Conservation (phyloP, 75 land plant species). For the Ceratopteris richardii region DNA sequence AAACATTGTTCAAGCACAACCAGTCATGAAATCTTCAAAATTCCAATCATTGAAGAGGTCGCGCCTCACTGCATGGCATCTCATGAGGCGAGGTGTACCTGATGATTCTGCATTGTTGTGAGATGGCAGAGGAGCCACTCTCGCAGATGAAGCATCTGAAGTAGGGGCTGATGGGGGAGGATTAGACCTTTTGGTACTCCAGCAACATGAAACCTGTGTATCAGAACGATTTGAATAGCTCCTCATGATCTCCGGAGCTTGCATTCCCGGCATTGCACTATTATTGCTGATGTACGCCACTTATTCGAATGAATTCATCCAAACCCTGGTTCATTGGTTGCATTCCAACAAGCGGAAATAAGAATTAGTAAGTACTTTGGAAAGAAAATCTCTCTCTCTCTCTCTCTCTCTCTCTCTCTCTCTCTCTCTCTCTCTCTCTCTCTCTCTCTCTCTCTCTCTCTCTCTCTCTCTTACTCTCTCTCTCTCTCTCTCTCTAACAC, state of each 20-base stretch:
- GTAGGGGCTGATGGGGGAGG: background rate
- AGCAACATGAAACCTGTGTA: constrained; percentile 1
- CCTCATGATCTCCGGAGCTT: background rate
- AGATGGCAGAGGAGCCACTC: background rate
- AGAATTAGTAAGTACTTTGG: too few species aligned
- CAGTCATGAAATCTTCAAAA: constrained; percentile 30
- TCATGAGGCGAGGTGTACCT: constrained; percentile 40
- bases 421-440: too few species aligned
- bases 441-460: too few species aligned
- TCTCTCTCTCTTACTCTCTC: too few species aligned
- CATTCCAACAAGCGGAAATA: too few species aligned
- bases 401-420: too few species aligned
- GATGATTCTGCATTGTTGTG: background rate
- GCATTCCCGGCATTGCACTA: too few species aligned
- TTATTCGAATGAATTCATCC: too few species aligned
- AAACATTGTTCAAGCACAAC: constrained; percentile 1
- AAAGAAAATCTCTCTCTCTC: too few species aligned
- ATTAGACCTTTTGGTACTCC: background rate
- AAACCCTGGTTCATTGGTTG: too few species aligned
- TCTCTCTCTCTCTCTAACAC: too few species aligned
- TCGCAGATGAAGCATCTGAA: background rate
- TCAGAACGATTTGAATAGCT: background rate
- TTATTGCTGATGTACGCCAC: too few species aligned
- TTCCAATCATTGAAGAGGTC: constrained; percentile 69
- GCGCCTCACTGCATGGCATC: constrained; percentile 62